These are phyloP conservation scores for Coelastrella sp. DNA, from an alignment of 139 green algal species.

Conservation along the genomic window DNA sequence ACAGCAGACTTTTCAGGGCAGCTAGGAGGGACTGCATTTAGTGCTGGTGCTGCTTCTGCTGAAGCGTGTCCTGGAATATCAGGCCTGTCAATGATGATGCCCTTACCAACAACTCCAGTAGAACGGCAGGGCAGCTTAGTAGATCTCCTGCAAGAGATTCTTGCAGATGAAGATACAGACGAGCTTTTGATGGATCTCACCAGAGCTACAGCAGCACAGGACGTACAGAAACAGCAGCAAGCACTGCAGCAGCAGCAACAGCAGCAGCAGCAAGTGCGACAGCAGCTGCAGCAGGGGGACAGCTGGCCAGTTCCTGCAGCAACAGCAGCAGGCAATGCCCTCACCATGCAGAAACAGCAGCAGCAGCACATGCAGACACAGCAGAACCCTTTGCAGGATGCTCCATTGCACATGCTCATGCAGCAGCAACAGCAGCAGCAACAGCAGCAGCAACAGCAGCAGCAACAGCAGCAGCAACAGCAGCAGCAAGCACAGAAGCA, in stretches of 20 bases:
- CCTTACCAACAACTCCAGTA: neutral
- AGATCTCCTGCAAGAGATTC: constrained; percentile 34
- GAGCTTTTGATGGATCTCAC: constrained; percentile 13
- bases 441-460: constrained; percentile 4
- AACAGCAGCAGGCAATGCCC: neutral
- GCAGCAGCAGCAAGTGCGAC: neutral
- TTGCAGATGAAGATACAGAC: constrained; percentile 35
- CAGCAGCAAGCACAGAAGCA: constrained; percentile 1
- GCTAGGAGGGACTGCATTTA: neutral
- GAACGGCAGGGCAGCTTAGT: constrained; percentile 39
- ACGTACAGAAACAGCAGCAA: neutral
- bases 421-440: neutral
- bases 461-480: neutral
- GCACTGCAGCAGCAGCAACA: constrained; percentile 31
- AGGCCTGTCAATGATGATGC: neutral
- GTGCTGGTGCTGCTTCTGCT: neutral
- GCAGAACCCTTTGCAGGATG: neutral
- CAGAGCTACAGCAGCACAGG: neutral
- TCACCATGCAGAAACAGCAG: neutral
- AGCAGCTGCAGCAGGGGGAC: neutral
- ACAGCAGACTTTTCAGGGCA: neutral
- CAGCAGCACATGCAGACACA: constrained; percentile 1
- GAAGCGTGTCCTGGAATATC: neutral
- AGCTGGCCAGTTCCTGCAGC: neutral
- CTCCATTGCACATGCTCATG: neutral